Base-by-base conservation (phyloP, 805 yeast species). In the Dipodascopsis uninucleata region DNA sequence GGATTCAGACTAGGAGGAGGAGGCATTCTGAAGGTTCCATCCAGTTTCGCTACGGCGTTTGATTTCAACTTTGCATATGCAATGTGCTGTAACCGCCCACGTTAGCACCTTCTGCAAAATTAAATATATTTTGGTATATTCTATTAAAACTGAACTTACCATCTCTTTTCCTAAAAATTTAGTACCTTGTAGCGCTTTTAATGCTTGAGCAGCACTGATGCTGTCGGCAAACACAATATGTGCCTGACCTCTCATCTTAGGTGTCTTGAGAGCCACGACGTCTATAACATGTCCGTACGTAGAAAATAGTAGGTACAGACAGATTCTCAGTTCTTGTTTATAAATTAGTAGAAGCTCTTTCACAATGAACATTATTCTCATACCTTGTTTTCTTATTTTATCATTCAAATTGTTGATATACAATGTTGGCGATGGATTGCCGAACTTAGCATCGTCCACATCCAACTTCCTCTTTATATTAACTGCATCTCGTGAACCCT, bases 161-260 rank as follows among this genome's bases (percentile, higher is more conserved):
- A 68, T 31, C 16, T 48, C 49, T 39, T 67, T 67, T 37, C 71
- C 71, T 36, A 68, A 49, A 31, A 69, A 55, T 24, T 21, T 31
- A 17, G 47, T 41, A 12, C 64, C 67, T 31, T 64, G 65, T 3
- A 66, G 49, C 3, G 55, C 42, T 9, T 49, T 31, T 37, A 61
- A 43, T 3, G 72, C 73, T 20, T 38, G 25, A 4, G 55, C 42
- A 4, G 74, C 71, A 10, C 56, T 36, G 12, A 48, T 50, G 7
- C 53, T 43, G 34, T 56, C 56, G 12, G 39, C 52, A 35, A 64
- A 70, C 22, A 61, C 71, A 7, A 70, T 45, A 39, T 64, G 69
- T 2, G 74, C 74, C 56, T 69, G 74, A 18, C 74, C 74, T 5
- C 73, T 55, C 72, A 69, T 67, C 36, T 54, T 55, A 22, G 61